Percentiles rank a stretch among this genome's conserved stretches.
Evolutionary conservation across 1,284 basidiomycete species (phyloP).

Genomic region (Leccinum angustisporum): DNA sequence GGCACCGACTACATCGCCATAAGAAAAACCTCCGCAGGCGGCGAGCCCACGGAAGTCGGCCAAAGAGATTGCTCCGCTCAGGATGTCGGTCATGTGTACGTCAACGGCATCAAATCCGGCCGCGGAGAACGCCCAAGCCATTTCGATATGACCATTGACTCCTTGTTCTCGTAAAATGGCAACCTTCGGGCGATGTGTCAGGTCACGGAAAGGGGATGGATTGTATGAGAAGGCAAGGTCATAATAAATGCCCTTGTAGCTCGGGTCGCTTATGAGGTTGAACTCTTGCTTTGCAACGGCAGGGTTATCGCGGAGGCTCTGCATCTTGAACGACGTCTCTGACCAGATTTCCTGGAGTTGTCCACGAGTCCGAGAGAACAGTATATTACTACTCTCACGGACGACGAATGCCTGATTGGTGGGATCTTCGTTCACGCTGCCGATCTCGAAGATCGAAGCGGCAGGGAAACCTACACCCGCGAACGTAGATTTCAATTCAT

Average conservation of each 20-base stretch:
- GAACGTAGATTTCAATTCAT: conserved; percentile 63
- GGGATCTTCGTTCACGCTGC: conserved; percentile 54
- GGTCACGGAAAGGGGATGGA: conserved; percentile 30
- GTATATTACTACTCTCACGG: conserved; percentile 47
- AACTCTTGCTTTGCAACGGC: conserved; percentile 81
- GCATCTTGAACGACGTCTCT: conserved; percentile 94
- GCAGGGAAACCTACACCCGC: conserved; percentile 71
- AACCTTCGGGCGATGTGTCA: conserved; percentile 74
- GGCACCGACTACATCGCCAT: conserved; percentile 96
- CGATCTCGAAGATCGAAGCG: conserved; percentile 74
- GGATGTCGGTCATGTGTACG: conserved; percentile 98
- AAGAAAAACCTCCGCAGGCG: conserved; percentile 98
- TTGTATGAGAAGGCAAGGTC: conserved; percentile 67
- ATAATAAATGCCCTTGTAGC: conserved; percentile 73
- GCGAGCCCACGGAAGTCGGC: conserved; percentile 82
- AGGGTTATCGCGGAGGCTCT: conserved; percentile 86
- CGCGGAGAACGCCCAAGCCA: conserved; percentile 95
- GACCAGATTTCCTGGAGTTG: conserved; percentile 87
- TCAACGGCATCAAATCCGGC: conserved; percentile 96
- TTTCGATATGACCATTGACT: conserved; percentile 97
- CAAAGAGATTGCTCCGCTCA: conserved; percentile 69
- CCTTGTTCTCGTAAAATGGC: conserved; percentile 98
- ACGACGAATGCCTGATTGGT: conserved; percentile 66
- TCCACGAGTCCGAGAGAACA: conserved; percentile 70
- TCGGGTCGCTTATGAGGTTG: conserved; percentile 67